These are phyloP conservation scores for Anthracocystis walkeri DNA, from an alignment of 1,284 basidiomycete species.

Conservation along the genomic window DNA sequence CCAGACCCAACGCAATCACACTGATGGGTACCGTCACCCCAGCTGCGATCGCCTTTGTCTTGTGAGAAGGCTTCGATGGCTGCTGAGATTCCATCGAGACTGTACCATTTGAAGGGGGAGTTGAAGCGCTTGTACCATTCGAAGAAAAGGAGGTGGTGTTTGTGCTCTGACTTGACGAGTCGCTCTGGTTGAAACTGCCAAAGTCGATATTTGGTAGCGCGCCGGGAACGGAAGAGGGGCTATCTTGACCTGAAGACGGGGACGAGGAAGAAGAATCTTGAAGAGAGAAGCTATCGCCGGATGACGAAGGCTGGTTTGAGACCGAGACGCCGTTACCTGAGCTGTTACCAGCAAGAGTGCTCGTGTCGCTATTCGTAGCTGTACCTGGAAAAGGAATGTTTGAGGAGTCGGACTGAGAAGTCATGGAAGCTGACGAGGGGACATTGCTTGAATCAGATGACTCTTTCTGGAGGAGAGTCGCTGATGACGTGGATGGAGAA, in stretches of 20 bases:
- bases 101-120: not conserved
- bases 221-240: not conserved
- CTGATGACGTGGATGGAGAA: not conserved
- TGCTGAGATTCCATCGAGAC: not conserved
- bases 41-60: slow-evolving; percentile 2
- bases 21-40: slow-evolving; percentile 29
- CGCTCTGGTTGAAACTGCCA: not conserved
- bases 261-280: not conserved
- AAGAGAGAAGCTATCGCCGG: not conserved
- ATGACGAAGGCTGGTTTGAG: not conserved
- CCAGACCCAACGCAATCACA: slow-evolving; percentile 21
- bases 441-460: not conserved
- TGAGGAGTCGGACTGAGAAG: not conserved
- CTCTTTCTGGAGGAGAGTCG: not conserved
- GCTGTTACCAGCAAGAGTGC: not conserved
- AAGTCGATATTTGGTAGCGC: slow-evolving; percentile 4
- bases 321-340: not conserved
- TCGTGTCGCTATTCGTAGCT: not conserved
- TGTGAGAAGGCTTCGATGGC: not conserved
- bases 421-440: not conserved
- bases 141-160: not conserved
- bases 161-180: not conserved
- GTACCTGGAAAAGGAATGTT: not conserved
- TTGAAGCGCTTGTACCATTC: not conserved
- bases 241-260: not conserved